Evolutionary conservation across 2,329 filamentous ascomycete genomes (phyloP), one percentile per base, ranked within the genome.

Genomic region (Fusarium devonianum): DNA sequence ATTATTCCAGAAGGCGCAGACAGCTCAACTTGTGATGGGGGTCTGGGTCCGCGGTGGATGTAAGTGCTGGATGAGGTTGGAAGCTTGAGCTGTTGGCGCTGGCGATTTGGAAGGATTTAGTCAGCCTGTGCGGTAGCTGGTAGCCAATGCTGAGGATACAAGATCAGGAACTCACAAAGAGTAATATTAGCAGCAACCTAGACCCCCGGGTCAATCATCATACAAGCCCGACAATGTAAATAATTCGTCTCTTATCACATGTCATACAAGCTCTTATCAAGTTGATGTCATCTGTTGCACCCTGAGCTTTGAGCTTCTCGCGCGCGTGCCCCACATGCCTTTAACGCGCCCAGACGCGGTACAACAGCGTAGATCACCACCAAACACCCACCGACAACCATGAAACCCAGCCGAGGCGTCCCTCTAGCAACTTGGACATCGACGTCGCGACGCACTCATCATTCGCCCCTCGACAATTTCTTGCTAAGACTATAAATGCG

Each of bases 241-340:
- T 26, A 7, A n/a, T n/a, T 11, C 18, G n/a, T 33, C 13, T 42
- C 32, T n/a, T 37, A 22, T 7, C 12, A 13, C 12, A 10, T 16
- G 19, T 11, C 16, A 7, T 35, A 25, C 30, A 8, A 18, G n/a
- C 39, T 23, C 19, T 41, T 16, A 23, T 38, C 21, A 37, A 13
- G 28, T 32, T 53, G 30, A 58, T 58, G 53, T 46, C 48, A 53
- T 36, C 25, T 36, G 28, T 37, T 29, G 22, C 44, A 33, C 14
- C 12, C 36, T 19, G 22, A 53, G n/a, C 21, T 18, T 48, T 36
- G 30, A 45, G 44, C 53, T 41, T 52, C 36, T 9, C 13, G 4
- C 14, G 17, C 34, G 54, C 14, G 17, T 37, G 54, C 44, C 46
- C 58, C 58, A 62, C 58, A 29, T 37, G 36, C 28, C 13, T 29